Percentiles rank a stretch among this genome's conserved stretches.
These are phyloP conservation scores for Rusavskia elegans DNA, from an alignment of 495 filamentous ascomycete species.

Conservation along the genomic window DNA sequence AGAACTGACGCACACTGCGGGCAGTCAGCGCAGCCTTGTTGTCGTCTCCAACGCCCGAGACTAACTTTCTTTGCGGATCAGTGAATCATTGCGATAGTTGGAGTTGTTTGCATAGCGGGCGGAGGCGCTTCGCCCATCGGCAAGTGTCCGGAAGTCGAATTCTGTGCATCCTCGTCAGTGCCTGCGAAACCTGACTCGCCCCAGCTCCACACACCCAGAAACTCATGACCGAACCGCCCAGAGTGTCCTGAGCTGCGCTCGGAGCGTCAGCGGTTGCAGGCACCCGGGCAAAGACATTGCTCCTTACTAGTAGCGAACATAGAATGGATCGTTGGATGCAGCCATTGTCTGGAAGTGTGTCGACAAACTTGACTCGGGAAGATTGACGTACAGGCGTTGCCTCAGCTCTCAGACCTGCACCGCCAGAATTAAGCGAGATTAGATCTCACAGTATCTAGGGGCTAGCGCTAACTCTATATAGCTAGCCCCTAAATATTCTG, in stretches of 20 bases:
- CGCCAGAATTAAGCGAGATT: too few relatives aligned
- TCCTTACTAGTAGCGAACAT: slow-evolving; percentile 88
- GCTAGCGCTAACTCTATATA: too few relatives aligned
- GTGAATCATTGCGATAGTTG: slow-evolving; percentile 96
- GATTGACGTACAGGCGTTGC: too few relatives aligned
- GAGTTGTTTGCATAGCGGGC: slow-evolving; percentile 99
- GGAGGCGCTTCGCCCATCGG: slow-evolving; percentile 87
- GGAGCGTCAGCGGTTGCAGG: slow-evolving; percentile 31
- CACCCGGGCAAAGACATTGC: slow-evolving; percentile 21
- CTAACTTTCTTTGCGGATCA: slow-evolving; percentile 99
- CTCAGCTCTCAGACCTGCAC: too few relatives aligned
- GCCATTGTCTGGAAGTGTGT: slow-evolving; percentile 21
- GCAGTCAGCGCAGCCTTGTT: background rate
- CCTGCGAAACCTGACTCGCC: background rate
- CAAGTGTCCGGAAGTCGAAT: slow-evolving; percentile 88
- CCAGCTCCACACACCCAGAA: slow-evolving; percentile 51
- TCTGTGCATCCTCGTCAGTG: slow-evolving; percentile 39
- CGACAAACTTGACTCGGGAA: background rate
- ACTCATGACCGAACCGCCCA: slow-evolving; percentile 96
- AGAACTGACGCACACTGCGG: slow-evolving; percentile 84
- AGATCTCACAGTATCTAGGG: too few relatives aligned
- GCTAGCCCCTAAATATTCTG: too few relatives aligned
- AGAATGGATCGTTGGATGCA: slow-evolving; percentile 63
- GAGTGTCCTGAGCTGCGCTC: slow-evolving; percentile 77
- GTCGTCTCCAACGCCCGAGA: slow-evolving; percentile 1